phyloP scores from a whole-genome alignment of 768 basidiomycete species.

The Pleurotus cornucopiae region DNA sequence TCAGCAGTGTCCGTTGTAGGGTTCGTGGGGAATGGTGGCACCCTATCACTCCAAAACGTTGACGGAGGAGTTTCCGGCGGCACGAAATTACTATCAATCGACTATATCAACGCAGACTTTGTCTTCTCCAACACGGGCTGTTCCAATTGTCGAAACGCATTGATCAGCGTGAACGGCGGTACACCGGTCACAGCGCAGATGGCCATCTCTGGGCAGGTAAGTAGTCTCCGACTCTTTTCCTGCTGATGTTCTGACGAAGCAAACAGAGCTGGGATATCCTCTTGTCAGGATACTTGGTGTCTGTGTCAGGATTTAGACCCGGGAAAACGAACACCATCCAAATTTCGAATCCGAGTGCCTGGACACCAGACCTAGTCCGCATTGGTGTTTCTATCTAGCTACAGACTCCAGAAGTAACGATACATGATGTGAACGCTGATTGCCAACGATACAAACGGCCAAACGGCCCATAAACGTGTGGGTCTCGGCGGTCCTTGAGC shows the following conservation, averaged over 20 bases:
- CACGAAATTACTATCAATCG: slow-evolving; percentile 37
- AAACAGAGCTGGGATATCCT: slow-evolving; percentile 43
- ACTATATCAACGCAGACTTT: slow-evolving; percentile 45
- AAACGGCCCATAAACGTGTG: not conserved
- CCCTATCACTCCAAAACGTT: slow-evolving; percentile 35
- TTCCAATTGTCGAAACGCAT: slow-evolving; percentile 45
- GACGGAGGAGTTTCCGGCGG: slow-evolving; percentile 38
- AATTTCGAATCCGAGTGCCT: slow-evolving; percentile 39
- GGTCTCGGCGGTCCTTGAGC: slow-evolving; percentile 35
- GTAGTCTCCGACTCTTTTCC: slow-evolving; percentile 4
- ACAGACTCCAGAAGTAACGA: no score
- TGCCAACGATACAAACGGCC: no score
- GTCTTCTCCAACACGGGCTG: slow-evolving; percentile 38
- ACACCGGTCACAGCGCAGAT: slow-evolving; percentile 37
- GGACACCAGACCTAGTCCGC: slow-evolving; percentile 37
- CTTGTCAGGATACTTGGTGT: slow-evolving; percentile 34
- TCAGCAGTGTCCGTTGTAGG: slow-evolving; percentile 34
- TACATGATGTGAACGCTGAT: no score
- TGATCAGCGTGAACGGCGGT: slow-evolving; percentile 43
- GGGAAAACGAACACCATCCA: slow-evolving; percentile 41
- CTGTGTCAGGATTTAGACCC: slow-evolving; percentile 37
- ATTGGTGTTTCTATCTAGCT: slow-evolving; percentile 26
- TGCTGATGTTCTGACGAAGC: not conserved
- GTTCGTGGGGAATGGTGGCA: slow-evolving; percentile 34
- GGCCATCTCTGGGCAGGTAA: slow-evolving; percentile 45